phyloP scores from a whole-genome alignment of 306 rosid species.

The Nissolia schottii region DNA sequence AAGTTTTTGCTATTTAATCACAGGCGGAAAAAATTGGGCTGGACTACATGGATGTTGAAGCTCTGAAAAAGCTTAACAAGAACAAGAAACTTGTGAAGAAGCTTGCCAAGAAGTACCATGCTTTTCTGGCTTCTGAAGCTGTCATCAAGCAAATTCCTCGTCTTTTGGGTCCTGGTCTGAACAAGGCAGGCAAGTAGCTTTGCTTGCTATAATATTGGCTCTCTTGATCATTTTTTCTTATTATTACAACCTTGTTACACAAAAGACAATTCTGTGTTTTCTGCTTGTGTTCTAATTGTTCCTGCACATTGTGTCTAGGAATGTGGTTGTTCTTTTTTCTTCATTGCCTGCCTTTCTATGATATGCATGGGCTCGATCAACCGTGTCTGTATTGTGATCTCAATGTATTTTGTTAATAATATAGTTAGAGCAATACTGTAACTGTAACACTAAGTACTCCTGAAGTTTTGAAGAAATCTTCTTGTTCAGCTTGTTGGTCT shows the following conservation, averaged over 20 bases:
- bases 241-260: not conserved
- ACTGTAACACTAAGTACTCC: not conserved
- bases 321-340: not conserved
- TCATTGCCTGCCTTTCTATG: not conserved
- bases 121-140: constrained; percentile 86
- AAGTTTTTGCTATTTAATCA: not conserved
- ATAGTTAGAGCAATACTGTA: not conserved
- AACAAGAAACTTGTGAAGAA: constrained; percentile 77
- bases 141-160: constrained; percentile 83
- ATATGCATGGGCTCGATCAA: not conserved
- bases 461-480: too few relatives aligned
- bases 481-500: not conserved
- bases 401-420: not conserved
- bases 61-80: constrained; percentile 70
- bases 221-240: not conserved
- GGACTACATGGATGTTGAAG: constrained; percentile 83
- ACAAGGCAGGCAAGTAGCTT: constrained; percentile 54
- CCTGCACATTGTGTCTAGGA: not conserved
- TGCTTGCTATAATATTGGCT: not conserved
- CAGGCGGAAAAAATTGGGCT: constrained; percentile 79
- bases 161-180: constrained; percentile 69
- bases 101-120: constrained; percentile 80
- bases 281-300: not conserved
- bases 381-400: not conserved
- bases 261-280: not conserved